Percentiles rank a stretch among this genome's conserved stretches.
phyloP scores from a whole-genome alignment of 106 monocot species.

The Allium cepa region DNA sequence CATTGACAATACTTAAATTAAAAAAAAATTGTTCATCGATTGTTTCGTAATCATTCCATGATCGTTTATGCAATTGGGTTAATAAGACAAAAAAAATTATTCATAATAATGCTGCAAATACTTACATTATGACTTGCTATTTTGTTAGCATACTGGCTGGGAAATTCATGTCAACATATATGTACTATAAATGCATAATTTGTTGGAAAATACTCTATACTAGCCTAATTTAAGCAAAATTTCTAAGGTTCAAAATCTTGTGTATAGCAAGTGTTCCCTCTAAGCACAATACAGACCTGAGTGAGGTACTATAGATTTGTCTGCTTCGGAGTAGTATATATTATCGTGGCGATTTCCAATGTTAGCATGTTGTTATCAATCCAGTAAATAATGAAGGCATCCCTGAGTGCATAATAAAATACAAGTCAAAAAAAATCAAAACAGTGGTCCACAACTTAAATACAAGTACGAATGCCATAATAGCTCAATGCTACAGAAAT shows the following conservation, averaged over 20 bases:
- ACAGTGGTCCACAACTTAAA: not conserved
- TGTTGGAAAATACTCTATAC: not conserved
- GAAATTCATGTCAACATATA: too few relatives aligned
- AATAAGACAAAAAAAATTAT: too few relatives aligned
- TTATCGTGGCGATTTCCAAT: slow-evolving; percentile 71
- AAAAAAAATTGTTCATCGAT: too few relatives aligned
- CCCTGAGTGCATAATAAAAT: slow-evolving; percentile 32
- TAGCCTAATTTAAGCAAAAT: too few relatives aligned
- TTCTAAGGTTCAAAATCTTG: not conserved
- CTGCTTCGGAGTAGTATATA: slow-evolving; percentile 73
- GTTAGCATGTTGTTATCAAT: slow-evolving; percentile 72
- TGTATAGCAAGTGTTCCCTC: not conserved
- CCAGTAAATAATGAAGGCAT: slow-evolving; percentile 86
- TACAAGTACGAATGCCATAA: too few relatives aligned
- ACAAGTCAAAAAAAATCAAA: not conserved
- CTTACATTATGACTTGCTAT: too few relatives aligned
- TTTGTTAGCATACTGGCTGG: too few relatives aligned
- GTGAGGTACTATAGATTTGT: slow-evolving; percentile 55
- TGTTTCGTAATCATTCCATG: too few relatives aligned
- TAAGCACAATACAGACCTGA: slow-evolving; percentile 37
- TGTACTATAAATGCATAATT: too few relatives aligned
- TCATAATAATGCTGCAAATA: too few relatives aligned
- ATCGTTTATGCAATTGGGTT: too few relatives aligned
- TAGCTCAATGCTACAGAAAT: not conserved
- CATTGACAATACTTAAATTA: too few relatives aligned